Evolutionary conservation across 768 basidiomycete species (phyloP), one percentile per base, ranked within the genome.

Genomic region (Heimioporus sp.): DNA sequence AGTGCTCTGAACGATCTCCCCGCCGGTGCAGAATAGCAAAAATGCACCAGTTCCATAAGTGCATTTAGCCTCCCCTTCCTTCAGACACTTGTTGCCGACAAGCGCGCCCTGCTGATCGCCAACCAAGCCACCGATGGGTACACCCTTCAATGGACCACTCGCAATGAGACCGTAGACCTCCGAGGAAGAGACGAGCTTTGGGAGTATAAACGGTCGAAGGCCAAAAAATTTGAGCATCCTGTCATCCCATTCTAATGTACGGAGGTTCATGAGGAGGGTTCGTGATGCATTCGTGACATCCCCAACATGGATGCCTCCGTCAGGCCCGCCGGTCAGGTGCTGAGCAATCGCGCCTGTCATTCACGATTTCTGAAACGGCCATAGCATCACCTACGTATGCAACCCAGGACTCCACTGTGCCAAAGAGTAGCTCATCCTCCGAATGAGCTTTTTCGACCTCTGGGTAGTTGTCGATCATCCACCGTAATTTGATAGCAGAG

Each of bases 91-190:
- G 75, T 99, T 98, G 0, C 96, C 97, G 46, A 98, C 83, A 20
- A 99, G 75, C 20, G 96, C 96, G 6, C 90, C 97, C 68, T 99
- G 97, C 73, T 99, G 97, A 66, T 99, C 97, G n/a, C 97, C 97
- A 9, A 96, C 85, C 43, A 98, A 82, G 19, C 96, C 96, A 35
- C 86, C 94, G 48, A 99, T 91, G 10, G 87, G 87, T 11, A 93
- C 77, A 37, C 89, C 92, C 57, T 76, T 74, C 55, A 92, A 74
- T 3, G 83, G 63, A 2, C 91, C 90, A 31, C 74, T 73, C 9
- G 79, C 72, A 51, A 98, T 80, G 21, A 80, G 72, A 37, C 95
- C 97, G 70, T 96, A 98, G 5, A 94, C 85, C 72, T 98, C 89
- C 4, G 93, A 92, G 20, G 93, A 90, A 11, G 91, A 93, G 30